phyloP scores from a whole-genome alignment of 169 alveolate genomes.

The Eimeria zaria region DNA sequence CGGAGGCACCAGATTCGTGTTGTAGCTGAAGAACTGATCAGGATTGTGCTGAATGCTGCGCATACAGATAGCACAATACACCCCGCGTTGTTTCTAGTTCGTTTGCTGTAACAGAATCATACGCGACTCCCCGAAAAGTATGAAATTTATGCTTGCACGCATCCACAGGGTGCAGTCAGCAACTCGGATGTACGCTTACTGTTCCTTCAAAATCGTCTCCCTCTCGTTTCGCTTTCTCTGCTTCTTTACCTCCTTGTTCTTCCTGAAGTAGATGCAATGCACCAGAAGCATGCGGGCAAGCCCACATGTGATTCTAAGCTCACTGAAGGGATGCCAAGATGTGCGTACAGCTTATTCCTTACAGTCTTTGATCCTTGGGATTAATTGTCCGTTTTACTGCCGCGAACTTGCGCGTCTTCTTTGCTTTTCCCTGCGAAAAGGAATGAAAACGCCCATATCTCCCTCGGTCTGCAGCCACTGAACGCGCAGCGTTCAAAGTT shows the following conservation, averaged over 20 bases:
- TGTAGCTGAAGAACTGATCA: constrained; percentile 86
- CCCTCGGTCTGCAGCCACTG: neutral
- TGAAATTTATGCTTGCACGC: neutral
- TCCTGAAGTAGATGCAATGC: constrained; percentile 10
- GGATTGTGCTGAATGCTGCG: constrained; percentile 83
- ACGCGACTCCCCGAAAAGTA: neutral
- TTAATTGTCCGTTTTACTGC: constrained; percentile 94
- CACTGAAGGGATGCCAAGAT: neutral
- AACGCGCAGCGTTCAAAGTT: neutral
- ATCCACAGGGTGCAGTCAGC: neutral
- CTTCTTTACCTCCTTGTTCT: constrained; percentile 77
- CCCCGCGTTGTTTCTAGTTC: neutral
- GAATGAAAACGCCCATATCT: neutral
- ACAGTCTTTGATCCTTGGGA: constrained; percentile 92
- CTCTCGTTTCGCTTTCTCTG: constrained; percentile 54
- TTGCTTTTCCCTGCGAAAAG: constrained; percentile 86
- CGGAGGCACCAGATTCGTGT: constrained; percentile 89
- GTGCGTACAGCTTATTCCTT: neutral
- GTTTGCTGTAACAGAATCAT: neutral
- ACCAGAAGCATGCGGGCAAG: neutral
- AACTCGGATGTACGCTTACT: constrained; percentile 36
- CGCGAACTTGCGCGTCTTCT: constrained; percentile 97
- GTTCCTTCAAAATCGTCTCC: constrained; percentile 66
- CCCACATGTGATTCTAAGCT: neutral
- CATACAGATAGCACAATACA: neutral